Evolutionary conservation across 2,329 filamentous ascomycete species (phyloP), one percentile per base, ranked within the genome.

Genomic region (Zymoseptoria tritici): DNA sequence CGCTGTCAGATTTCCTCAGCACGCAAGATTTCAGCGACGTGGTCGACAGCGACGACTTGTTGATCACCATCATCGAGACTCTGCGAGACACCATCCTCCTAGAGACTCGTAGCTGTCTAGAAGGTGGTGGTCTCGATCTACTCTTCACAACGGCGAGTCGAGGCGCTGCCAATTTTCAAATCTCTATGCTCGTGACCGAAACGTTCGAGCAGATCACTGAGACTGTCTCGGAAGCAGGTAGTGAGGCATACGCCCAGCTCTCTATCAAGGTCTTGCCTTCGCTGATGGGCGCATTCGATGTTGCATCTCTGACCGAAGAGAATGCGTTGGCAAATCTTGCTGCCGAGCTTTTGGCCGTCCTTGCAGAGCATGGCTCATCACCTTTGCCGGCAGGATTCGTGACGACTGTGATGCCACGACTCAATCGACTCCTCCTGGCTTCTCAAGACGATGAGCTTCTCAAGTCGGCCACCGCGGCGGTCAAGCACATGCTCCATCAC

Each of bases 101-200:
- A 57, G 87, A 97, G 67, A 84, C 89, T 2, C 81, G 81, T 16
- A 85, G 94, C 57, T 87, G 89, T 21, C 81, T 96, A 21, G 84
- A 86, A 0, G 83, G 82, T 13, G 86, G 88, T 11, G 90, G 93
- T 21, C 79, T 96, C 5, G 88, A 94, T 67, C 79, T 92, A 13
- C 83, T 99, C 8, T 97, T 99, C 77, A 84, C 88, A 57, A 85
- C 97, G 61, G 93, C 91, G 21, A 94, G 91, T 73, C 86, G 92
- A 70, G 91, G 91, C 26, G 90, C 93, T 0, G 85, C 83, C 62
- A 97, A 96, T 76, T 96, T 95, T 78, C 92, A 97, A 73, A 84
- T 97, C 53, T 91, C 88, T 0, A 87, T 92, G 78, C 80, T 97
- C 56, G 88, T 97, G 22, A 88, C 85, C 42, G 94, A 99, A 75